Percentiles rank a stretch among this genome's conserved stretches.
These are phyloP conservation scores for Spirogloea muscicola DNA, from an alignment of 139 green algal species.

Conservation along the genomic window DNA sequence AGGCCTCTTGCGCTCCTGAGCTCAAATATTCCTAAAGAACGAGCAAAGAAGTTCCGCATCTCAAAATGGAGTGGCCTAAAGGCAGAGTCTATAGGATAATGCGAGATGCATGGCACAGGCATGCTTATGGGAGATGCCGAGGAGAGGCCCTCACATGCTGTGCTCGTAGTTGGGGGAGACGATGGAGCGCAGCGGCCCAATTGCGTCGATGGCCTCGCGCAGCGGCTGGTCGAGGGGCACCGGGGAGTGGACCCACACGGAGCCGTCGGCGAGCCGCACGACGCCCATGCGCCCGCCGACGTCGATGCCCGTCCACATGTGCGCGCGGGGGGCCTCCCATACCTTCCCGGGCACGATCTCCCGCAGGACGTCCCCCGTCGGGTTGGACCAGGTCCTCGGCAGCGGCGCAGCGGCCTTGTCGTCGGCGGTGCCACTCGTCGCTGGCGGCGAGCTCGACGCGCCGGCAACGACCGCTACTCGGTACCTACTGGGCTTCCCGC, in stretches of 20 bases:
- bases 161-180: slow-evolving; percentile 68
- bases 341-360: slow-evolving; percentile 14
- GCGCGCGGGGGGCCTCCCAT: slow-evolving; percentile 54
- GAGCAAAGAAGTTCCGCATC: no score
- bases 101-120: no score
- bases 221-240: slow-evolving; percentile 53
- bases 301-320: slow-evolving; percentile 62
- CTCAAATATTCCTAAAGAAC: no score
- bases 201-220: slow-evolving; percentile 38
- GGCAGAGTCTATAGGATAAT: no score
- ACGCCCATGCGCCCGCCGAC: slow-evolving; percentile 52
- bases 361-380: slow-evolving; percentile 18
- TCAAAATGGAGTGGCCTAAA: no score
- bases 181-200: slow-evolving; percentile 58
- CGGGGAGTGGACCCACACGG: slow-evolving; percentile 62
- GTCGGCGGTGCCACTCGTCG: no score
- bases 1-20: no score
- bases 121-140: no score
- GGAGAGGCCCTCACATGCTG: slow-evolving; percentile 37
- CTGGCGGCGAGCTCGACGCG: no score
- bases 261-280: slow-evolving; percentile 49
- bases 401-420: background rate
- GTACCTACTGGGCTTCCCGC: no score
- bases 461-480: no score
- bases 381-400: slow-evolving; percentile 44